Evolutionary conservation across 1,284 basidiomycete species (phyloP), one percentile per base, ranked within the genome.

Genomic region (Cryptococcus deneoformans): DNA sequence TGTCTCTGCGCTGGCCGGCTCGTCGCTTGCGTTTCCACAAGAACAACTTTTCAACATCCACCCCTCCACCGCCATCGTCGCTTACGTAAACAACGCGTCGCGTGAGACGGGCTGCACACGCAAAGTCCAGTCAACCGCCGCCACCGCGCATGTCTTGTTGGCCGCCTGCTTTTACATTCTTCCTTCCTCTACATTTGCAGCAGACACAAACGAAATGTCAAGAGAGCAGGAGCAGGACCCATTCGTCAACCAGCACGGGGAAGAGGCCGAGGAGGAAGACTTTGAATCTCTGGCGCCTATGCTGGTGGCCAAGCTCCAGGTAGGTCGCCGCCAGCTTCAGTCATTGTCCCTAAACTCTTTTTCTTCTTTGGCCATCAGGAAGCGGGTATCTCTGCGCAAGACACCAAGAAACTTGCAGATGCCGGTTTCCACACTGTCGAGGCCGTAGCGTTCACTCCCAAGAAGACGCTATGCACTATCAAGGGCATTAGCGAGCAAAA

Each of bases 401-500:
- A 99, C 76, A 89, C 94, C 80, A 92, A 96, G 84, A 98, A 98
- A 77, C 87, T 99, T 37, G n/a, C 59, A 16, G 92, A 96, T 58
- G 89, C 90, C 14, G 96, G 96, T 6, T 85, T 90, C 60, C 86
- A 97, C 76, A 99, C 96, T 1, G 86, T 99, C 61, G 95, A 99
- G 78, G 86, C 92, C 12, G 90, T 99, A 52, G 95, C 93, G 14
- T 99, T 95, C 76, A 98, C 95, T 1, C 92, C 96, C 7, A 98
- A 97, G 83, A 99, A 99, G 80, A 82, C 83, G 47, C 81, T 99
- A 39, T 84, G 92, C 60, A 84, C 86, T 5, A 94, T 99, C 73
- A 99, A 98, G 79, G 96, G 96, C 16, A 97, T 99, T 61, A 96
- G 92, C 37, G 96, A 99, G 70, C 85, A 89, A 67, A 99, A 99